Evolutionary conservation across 305 asterid species (phyloP).

Genomic region (Fraxinus albicans): DNA sequence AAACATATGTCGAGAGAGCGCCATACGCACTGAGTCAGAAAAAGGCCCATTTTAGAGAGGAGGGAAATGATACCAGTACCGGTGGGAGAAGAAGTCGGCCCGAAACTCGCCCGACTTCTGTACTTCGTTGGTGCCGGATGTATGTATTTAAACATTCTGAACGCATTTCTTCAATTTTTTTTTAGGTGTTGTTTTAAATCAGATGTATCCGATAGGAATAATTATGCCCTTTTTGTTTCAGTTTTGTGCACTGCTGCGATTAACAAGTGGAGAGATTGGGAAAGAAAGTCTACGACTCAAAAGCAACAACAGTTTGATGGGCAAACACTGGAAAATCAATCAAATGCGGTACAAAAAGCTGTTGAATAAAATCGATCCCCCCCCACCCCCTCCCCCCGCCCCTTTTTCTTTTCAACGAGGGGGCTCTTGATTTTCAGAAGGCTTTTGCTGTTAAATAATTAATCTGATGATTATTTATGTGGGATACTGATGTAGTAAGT

Average conservation of each 20-base stretch:
- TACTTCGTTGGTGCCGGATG: slow-evolving; percentile 72
- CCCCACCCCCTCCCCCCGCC: too few species aligned
- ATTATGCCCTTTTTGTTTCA: slow-evolving; percentile 7
- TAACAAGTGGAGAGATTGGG: slow-evolving; percentile 63
- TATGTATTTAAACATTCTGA: slow-evolving; percentile 8
- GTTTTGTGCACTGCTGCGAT: slow-evolving; percentile 56
- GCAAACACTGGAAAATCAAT: slow-evolving; percentile 30
- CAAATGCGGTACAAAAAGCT: slow-evolving; percentile 36
- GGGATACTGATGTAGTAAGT: not conserved
- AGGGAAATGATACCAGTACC: slow-evolving; percentile 43
- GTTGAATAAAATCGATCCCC: slow-evolving; percentile 23
- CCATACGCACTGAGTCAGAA: not conserved
- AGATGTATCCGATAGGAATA: not conserved
- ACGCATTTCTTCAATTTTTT: not conserved
- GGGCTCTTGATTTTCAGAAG: not conserved
- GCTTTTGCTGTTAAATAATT: not conserved
- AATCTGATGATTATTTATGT: not conserved
- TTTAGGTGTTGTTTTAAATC: not conserved
- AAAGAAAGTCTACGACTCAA: slow-evolving; percentile 29
- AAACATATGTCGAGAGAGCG: not conserved
- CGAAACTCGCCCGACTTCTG: slow-evolving; percentile 54
- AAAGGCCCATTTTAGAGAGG: slow-evolving; percentile 2
- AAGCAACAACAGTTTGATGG: slow-evolving; percentile 36
- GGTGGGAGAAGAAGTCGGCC: slow-evolving; percentile 60
- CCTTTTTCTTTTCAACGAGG: not conserved